Evolutionary conservation across 2,329 filamentous ascomycete species (phyloP).

Genomic region (Pezicula neosporulosa): DNA sequence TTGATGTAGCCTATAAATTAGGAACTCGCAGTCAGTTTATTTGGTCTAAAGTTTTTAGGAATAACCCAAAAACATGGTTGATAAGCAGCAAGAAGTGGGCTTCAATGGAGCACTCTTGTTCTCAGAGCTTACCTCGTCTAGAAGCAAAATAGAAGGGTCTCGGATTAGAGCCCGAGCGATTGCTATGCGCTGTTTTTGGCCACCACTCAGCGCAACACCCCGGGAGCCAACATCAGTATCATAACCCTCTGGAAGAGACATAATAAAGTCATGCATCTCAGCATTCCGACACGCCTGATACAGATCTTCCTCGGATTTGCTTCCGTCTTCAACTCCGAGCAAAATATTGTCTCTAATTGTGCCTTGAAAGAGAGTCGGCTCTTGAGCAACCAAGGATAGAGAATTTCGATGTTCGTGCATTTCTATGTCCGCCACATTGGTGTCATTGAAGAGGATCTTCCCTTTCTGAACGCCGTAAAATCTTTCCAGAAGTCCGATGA

Average conservation of each 20-base stretch:
- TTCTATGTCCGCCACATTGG: slow-evolving; percentile 55
- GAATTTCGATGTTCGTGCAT: slow-evolving; percentile 59
- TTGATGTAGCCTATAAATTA: slow-evolving; percentile 43
- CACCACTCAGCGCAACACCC: slow-evolving; percentile 46
- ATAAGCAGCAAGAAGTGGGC: too few species aligned
- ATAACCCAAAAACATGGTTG: too few species aligned
- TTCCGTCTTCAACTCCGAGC: slow-evolving; percentile 50
- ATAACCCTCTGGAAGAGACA: slow-evolving; percentile 47
- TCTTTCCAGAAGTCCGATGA: slow-evolving; percentile 55
- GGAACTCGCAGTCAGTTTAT: too few species aligned
- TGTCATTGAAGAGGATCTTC: slow-evolving; percentile 59
- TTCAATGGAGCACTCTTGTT: too few species aligned
- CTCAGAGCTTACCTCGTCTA: slow-evolving; percentile 45
- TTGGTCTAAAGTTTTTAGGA: too few species aligned
- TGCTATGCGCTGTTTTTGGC: slow-evolving; percentile 52
- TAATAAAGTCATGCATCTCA: slow-evolving; percentile 50
- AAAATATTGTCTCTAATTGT: slow-evolving; percentile 68
- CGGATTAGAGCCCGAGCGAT: slow-evolving; percentile 52
- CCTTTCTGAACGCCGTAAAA: slow-evolving; percentile 70
- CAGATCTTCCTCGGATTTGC: slow-evolving; percentile 35
- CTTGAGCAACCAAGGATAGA: slow-evolving; percentile 71
- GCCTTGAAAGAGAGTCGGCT: slow-evolving; percentile 61
- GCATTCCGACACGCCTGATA: slow-evolving; percentile 46
- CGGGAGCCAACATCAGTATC: slow-evolving; percentile 43
- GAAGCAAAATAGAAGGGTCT: slow-evolving; percentile 46